A percentile compares a stretch with the other conserved stretches of the same genome.
Evolutionary conservation across 2,329 filamentous ascomycete species (phyloP).

Genomic region (Arthrocladium fulminans): DNA sequence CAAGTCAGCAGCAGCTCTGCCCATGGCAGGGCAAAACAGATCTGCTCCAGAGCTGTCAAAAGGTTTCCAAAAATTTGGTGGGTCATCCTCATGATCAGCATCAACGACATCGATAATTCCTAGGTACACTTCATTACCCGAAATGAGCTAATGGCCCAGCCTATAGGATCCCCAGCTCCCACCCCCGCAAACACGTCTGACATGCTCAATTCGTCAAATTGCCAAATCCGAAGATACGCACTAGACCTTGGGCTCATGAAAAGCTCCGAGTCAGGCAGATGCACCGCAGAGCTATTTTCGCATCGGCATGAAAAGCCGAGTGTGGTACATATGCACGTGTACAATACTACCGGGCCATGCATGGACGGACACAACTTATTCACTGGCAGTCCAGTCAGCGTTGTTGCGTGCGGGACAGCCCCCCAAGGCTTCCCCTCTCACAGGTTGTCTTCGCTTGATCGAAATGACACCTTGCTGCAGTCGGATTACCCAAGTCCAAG

Average conservation of each 20-base stretch:
- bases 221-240: too few relatives aligned
- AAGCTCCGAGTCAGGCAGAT: neutral
- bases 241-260: neutral
- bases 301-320: neutral
- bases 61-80: neutral
- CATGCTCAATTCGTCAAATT: neutral
- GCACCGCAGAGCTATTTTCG: neutral
- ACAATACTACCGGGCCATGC: neutral
- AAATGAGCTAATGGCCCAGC: neutral
- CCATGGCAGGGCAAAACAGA: neutral
- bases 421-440: neutral
- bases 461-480: neutral
- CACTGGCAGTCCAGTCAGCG: neutral
- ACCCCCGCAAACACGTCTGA: neutral
- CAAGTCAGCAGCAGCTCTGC: neutral
- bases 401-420: neutral
- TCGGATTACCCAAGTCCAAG: neutral
- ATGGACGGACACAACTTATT: neutral
- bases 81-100: neutral
- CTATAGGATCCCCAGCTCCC: neutral
- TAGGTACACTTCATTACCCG: constrained; percentile 4
- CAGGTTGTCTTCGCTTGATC: neutral
- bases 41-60: constrained; percentile 1
- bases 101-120: neutral
- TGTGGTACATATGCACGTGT: neutral